Percentiles rank a stretch among this genome's conserved stretches.
phyloP scores from a whole-genome alignment of 2,329 filamentous ascomycete genomes.

The Ophiosphaerella korrae region DNA sequence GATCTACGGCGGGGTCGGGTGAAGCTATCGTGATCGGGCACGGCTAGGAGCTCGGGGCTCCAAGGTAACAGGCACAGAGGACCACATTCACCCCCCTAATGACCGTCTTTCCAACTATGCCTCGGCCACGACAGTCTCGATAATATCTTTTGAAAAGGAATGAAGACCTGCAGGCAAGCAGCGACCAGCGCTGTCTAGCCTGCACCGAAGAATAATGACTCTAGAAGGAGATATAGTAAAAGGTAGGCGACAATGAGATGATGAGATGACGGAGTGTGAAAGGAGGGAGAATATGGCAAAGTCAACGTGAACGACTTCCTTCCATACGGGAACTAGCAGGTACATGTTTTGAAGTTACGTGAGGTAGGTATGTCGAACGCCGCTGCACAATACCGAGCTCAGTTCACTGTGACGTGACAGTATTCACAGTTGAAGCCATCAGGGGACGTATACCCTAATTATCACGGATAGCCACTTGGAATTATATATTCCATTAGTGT shows the following conservation, averaged over 20 bases:
- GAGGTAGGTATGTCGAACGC: too few species aligned
- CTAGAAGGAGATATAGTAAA: not conserved
- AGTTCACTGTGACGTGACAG: too few species aligned
- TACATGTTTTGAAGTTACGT: too few species aligned
- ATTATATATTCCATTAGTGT: too few species aligned
- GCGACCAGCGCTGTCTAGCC: constrained; percentile 9
- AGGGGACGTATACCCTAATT: too few species aligned
- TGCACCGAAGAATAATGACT: not conserved
- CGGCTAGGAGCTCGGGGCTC: constrained; percentile 10
- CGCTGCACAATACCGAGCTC: too few species aligned
- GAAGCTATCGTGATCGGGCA: constrained; percentile 21
- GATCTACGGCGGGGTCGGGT: constrained; percentile 6
- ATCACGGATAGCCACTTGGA: too few species aligned
- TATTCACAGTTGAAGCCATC: too few species aligned
- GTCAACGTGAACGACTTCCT: too few species aligned
- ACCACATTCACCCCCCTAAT: too few species aligned
- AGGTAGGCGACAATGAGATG: not conserved
- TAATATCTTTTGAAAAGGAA: not conserved
- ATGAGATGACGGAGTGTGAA: not conserved
- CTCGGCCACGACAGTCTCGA: not conserved
- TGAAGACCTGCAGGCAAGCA: not conserved
- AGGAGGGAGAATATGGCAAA: too few species aligned
- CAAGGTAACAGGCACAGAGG: constrained; percentile 1
- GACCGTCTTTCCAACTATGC: not conserved
- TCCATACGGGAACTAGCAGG: too few species aligned